These are phyloP conservation scores for Tuber melanosporum DNA, from an alignment of 495 filamentous ascomycete genomes.

Conservation along the genomic window DNA sequence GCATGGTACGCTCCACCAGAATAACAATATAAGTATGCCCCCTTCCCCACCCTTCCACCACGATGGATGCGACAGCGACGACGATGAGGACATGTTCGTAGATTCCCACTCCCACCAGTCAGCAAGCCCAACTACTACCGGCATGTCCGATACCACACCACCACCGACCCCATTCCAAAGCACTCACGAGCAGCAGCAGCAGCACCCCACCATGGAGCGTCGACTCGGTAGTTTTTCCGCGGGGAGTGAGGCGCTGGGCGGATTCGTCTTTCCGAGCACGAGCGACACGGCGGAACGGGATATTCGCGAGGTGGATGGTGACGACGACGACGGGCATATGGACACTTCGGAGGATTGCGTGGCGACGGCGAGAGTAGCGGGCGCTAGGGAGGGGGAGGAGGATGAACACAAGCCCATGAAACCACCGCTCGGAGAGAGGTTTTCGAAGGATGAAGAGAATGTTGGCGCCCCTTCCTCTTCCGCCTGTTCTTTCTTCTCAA, in stretches of 20 bases:
- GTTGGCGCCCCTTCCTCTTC: conserved; percentile 45
- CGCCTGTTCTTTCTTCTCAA: conserved; percentile 14
- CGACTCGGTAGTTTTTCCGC: conserved; percentile 3
- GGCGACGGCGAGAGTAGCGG: background rate
- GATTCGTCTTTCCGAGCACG: background rate
- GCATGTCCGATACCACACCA: background rate
- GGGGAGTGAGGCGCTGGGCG: background rate
- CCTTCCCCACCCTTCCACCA: background rate
- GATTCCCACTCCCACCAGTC: background rate
- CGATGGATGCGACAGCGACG: background rate
- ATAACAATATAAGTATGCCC: background rate
- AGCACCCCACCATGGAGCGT: background rate
- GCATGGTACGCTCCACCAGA: background rate
- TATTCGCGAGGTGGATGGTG: background rate
- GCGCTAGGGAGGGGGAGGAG: background rate
- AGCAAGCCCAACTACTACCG: background rate
- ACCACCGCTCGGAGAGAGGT: conserved; percentile 43
- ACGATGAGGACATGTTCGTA: conserved; percentile 3
- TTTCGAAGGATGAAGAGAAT: conserved; percentile 71
- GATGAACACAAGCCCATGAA: background rate
- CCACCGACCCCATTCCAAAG: background rate
- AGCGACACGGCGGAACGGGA: background rate
- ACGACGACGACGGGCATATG: background rate
- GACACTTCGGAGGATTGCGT: conserved; percentile 1
- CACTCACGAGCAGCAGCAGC: background rate